Evolutionary conservation across 495 filamentous ascomycete species (phyloP).

Genomic region (Talaromyces thailandensis): DNA sequence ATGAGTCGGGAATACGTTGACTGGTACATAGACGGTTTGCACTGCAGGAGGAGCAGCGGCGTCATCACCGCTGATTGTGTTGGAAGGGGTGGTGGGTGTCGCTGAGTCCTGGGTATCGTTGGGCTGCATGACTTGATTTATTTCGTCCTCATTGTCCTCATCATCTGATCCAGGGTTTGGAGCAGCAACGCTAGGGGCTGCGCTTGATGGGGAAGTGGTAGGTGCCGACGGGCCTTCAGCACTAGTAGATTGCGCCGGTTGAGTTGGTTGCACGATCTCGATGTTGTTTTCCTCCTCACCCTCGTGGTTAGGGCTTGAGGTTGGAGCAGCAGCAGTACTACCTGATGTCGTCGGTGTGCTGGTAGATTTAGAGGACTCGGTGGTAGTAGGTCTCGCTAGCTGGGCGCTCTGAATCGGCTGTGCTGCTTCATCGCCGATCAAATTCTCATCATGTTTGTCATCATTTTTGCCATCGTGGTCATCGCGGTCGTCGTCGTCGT

Average conservation of each 20-base stretch:
- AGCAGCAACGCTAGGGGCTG: neutral
- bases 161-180: neutral
- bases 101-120: neutral
- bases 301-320: neutral
- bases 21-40: slow-evolving; percentile 2
- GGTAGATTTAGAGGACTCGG: neutral
- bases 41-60: neutral
- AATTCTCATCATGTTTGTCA: neutral
- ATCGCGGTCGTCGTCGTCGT: neutral
- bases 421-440: neutral
- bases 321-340: neutral
- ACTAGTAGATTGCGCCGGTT: neutral
- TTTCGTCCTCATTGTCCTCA: neutral
- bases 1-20: neutral
- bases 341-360: neutral
- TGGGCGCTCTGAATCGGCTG: neutral
- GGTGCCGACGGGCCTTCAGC: neutral
- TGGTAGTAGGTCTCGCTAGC: neutral
- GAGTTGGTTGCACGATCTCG: neutral
- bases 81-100: neutral
- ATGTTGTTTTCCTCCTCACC: neutral
- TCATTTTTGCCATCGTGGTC: no score
- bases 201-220: neutral
- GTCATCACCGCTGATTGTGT: neutral
- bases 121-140: neutral